Evolutionary conservation across 345 rosid species (phyloP).

Genomic region (Dovyalis caffra): DNA sequence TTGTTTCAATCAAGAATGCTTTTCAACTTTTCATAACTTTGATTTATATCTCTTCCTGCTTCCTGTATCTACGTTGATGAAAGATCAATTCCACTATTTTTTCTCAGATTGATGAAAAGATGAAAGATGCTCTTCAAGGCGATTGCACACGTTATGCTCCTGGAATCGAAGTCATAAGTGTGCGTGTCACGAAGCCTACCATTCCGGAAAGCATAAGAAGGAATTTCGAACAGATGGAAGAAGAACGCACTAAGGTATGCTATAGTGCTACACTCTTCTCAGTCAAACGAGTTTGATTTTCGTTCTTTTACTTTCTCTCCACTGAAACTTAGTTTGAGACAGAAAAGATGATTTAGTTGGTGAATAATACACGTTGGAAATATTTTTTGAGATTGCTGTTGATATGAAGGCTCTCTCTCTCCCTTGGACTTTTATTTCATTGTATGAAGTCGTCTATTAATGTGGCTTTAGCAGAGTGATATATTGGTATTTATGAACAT

Average conservation of each 20-base stretch:
- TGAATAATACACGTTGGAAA: neutral
- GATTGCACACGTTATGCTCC: constrained; percentile 92
- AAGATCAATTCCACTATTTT: constrained; percentile 13
- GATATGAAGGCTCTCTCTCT: neutral
- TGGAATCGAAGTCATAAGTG: constrained; percentile 87
- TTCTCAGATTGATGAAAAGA: constrained; percentile 85
- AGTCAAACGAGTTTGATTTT: neutral
- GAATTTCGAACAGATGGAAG: constrained; percentile 92
- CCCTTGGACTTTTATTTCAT: neutral
- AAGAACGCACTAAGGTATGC: constrained; percentile 83
- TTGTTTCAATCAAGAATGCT: neutral
- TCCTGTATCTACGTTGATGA: neutral
- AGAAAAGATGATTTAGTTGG: neutral
- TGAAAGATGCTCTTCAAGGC: constrained; percentile 92
- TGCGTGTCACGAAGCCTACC: constrained; percentile 85
- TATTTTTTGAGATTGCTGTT: neutral
- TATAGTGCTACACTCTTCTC: neutral
- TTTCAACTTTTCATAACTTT: neutral
- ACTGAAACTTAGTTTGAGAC: neutral
- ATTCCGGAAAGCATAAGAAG: constrained; percentile 77
- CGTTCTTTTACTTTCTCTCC: neutral
- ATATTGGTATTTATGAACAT: neutral
- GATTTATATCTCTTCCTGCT: neutral
- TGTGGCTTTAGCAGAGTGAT: neutral
- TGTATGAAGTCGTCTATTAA: neutral